Base-by-base conservation (phyloP, 2,329 filamentous ascomycete genomes). In the Cladobotryum protrusum region DNA sequence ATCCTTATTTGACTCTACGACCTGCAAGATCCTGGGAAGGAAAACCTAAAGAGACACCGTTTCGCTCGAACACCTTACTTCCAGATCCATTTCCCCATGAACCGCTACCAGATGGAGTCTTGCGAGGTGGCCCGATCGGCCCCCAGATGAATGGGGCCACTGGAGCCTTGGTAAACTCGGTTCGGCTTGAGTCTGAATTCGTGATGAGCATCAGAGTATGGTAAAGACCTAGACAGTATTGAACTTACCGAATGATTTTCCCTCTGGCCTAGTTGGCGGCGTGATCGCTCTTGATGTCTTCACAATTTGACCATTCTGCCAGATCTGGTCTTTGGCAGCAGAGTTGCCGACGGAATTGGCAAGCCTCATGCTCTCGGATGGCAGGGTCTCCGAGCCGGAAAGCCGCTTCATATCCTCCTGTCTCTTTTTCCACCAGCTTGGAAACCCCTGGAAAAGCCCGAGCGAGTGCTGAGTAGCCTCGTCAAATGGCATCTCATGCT, bases 401-500 rank as follows among this genome's bases (percentile, higher is more conserved):
- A 43, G 12, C 33, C 2, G 11, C 35, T 69, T 64, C 45, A 73
- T 57, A 53, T 78, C 75, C n/a, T 67, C 67, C 58, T 77, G 74
- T 32, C 72, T 67, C 61, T 77, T 78, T 64, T 73, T 78, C 73
- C 75, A 84, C 81, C 81, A 84, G 14, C 66, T 62, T 0, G 81
- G 81, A n/a, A 79, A 67, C 0, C 81, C 81, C 53, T 83, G 77
- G 56, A 81, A 82, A 1, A 95, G 77, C 0, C 91, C 91, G 3
- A 95, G 75, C 6, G 77, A 73, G 40, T 79, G 71, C 58, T 95
- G 80, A 1, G 82, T 87, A 0, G 74, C 71, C 45, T 74, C 74
- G 56, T 90, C 82, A 20, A 72, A 67, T 0, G 91, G 91, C 86
- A 96, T 95, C 64, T 93, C 87, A 65, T 96, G 91, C 70, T 90